Evolutionary conservation across 768 basidiomycete genomes (phyloP).

Genomic region (Podaxis sp.): DNA sequence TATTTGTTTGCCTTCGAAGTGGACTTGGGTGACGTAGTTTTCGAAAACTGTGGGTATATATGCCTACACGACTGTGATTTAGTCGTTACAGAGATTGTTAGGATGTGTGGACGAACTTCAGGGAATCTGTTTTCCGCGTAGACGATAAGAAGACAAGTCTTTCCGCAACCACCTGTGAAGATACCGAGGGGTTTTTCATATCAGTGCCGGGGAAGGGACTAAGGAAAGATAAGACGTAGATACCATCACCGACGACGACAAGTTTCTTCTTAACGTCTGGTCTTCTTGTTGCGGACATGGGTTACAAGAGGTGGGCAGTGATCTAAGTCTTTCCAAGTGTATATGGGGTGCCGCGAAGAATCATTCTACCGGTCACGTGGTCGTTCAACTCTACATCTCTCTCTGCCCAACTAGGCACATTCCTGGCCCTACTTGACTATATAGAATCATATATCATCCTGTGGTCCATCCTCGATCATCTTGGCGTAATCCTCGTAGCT

Average conservation of each 20-base stretch:
- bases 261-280: slow-evolving; percentile 86
- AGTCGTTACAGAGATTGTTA: background rate
- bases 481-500: slow-evolving; percentile 83
- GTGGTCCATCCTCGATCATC: slow-evolving; percentile 76
- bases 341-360: background rate
- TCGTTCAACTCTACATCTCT: background rate
- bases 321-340: slow-evolving; percentile 12
- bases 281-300: slow-evolving; percentile 28
- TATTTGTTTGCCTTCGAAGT: slow-evolving; percentile 83
- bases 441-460: slow-evolving; percentile 49
- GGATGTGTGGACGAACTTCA: slow-evolving; percentile 52
- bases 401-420: background rate
- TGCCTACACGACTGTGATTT: slow-evolving; percentile 44
- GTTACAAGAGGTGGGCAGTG: slow-evolving; percentile 21
- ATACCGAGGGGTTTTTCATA: slow-evolving; percentile 7
- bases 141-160: slow-evolving; percentile 94
- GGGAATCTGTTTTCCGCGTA: slow-evolving; percentile 97
- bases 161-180: slow-evolving; percentile 72
- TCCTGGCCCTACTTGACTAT: background rate
- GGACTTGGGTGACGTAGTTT: slow-evolving; percentile 86
- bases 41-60: slow-evolving; percentile 95
- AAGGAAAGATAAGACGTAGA: background rate
- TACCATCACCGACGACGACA: slow-evolving; percentile 86
- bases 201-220: slow-evolving; percentile 16
- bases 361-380: background rate